Evolutionary conservation across 177 flowering plant genomes (phyloP), one percentile per base, ranked within the genome.

Genomic region (Vitis hybrid): DNA sequence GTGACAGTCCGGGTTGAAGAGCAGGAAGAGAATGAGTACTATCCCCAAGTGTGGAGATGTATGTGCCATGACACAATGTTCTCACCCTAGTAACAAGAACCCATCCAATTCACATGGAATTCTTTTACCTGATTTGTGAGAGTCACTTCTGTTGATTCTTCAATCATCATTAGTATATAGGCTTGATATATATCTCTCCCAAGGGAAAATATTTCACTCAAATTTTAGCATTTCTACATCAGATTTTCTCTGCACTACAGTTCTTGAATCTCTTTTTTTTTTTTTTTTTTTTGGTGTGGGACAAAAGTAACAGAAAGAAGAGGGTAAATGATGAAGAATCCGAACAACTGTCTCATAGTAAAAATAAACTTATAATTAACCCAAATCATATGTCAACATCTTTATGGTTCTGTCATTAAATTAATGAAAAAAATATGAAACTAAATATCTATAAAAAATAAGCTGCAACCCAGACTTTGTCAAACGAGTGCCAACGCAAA

Each of bases 1-100:
- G 66, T 70, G 11, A 51, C 66, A 2, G 19, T 70, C 11, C 49
- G 66, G 51, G 17, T 56, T 4, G 9, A 18, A 26, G 58, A 17
- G 3, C 10, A 26, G 26, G 66, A 12, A 26, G 66, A 61, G 49
- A 30, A 62, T 32, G 66, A 60, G 11, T 70, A 70, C 60, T 70
- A 52, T 51, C 72, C 72, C 2, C 64, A 21, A 10, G 72, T 62
- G 15, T 60, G 72, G 66, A 70, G 40, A 32, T 70, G 72, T 19
- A 52, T 62, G 66, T 61, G 72, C 34, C 48, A 15, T 10, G 15
- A 61, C 52, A 61, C n/a, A 15, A 61, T 61, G 14, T 70, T 60
- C n/a, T 61, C 59, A 4, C 66, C 72, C 34, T 70, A 69, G 30
- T 26, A 26, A 26, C 0, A 26, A 26, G 30, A 26, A 26, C 30